Base-by-base conservation (phyloP, 2,329 filamentous ascomycete genomes). In the Fusarium sacchari region DNA sequence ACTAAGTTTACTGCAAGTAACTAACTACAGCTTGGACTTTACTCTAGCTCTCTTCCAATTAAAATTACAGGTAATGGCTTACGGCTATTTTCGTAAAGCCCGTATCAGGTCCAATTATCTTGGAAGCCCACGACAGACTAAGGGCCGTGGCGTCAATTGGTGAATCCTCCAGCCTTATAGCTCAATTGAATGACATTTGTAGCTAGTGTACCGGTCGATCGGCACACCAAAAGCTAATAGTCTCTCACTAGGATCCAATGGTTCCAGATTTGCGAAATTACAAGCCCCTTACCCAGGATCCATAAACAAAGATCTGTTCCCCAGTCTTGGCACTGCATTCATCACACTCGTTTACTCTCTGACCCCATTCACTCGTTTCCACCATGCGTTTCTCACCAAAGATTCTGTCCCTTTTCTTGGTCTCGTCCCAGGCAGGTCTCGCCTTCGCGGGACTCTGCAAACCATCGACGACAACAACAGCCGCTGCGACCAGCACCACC, bases 351-450 rank as follows among this genome's bases (percentile, higher is more conserved):
- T 22, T 28, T 22, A 2, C 13, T 37, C 18, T 13, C 24, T 6
- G 14, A 17, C 14, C 5, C 3, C 2, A 37, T 37, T 22, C 32
- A 28, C 20, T 28, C 24, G 2, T 14, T 28, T 28, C 6, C 24
- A 28, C 0, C 1, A 53, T 37, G 50, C 50, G 24, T 37, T 53
- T 53, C 14, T 37, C 50, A 18, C 6, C 20, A 0, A 3, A 26
- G 0, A 3, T 20, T 3, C 20, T 37, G 1, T 8, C 34, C 1
- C 10, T 53, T 5, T 37, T 53, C 24, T 0, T 5, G 2, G 0
- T 28, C 8, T 53, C 49, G 2, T 22, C 9, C 7, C 34, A 53
- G 2, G 34, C 24, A 5, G 34, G 50, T 4, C 6, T 37, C 5
- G 34, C 34, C 7, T 2, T 37, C 20, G 50, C 34, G 5, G 50